Percentiles rank a stretch among this genome's conserved stretches.
Evolutionary conservation across 164 flowering plant species (phyloP).

Genomic region (Echeveria elegans): DNA sequence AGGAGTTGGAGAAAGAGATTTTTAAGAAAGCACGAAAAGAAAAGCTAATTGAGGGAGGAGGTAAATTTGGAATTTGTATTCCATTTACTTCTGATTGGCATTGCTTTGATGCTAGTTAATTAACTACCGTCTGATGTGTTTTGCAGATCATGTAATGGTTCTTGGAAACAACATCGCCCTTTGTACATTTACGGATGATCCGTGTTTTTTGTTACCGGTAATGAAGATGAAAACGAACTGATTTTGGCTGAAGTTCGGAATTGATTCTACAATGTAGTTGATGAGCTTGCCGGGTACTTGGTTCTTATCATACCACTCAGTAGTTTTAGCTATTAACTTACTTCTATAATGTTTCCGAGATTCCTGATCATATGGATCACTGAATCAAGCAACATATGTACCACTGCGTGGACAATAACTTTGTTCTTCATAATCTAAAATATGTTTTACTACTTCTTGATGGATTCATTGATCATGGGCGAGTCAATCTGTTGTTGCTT

Average conservation of each 20-base stretch:
- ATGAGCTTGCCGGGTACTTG: constrained; percentile 31
- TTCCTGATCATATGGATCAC: neutral
- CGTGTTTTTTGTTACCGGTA: constrained; percentile 45
- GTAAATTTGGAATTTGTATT: constrained; percentile 24
- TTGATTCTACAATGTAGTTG: constrained; percentile 53
- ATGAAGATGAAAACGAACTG: constrained; percentile 47
- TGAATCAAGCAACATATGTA: neutral
- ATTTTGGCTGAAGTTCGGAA: constrained; percentile 49
- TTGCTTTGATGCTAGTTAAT: neutral
- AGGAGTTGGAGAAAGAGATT: constrained; percentile 42
- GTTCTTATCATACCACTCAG: neutral
- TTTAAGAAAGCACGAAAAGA: constrained; percentile 35
- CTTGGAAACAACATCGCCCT: constrained; percentile 34
- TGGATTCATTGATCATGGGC: constrained; percentile 78
- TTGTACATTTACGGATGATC: constrained; percentile 39
- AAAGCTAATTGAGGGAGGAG: constrained; percentile 17
- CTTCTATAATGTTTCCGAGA: neutral
- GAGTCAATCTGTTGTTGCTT: constrained; percentile 4
- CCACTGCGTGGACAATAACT: constrained; percentile 49
- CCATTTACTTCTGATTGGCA: neutral
- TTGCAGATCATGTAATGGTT: constrained; percentile 40
- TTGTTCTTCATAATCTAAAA: constrained; percentile 63
- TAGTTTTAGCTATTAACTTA: neutral
- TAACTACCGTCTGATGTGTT: neutral
- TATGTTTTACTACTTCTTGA: constrained; percentile 57